Base-by-base conservation (phyloP, 2,329 filamentous ascomycete species). In the Fusarium multiceps region DNA sequence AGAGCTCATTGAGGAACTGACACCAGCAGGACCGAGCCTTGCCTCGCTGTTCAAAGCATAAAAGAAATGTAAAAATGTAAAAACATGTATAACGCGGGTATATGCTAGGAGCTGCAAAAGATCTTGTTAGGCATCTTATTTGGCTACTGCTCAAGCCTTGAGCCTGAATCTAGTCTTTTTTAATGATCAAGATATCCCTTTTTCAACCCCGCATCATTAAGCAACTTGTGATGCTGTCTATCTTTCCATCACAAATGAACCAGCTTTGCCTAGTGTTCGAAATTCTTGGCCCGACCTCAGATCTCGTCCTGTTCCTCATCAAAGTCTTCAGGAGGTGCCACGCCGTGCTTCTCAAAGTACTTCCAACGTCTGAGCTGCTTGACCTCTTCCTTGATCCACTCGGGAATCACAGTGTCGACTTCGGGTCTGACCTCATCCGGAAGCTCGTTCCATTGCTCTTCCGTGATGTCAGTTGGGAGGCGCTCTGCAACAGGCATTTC, bases 1-100 rank as follows among this genome's bases (percentile, higher is more conserved):
- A 72, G 85, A 88, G 64, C 65, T 89, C 23, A 68, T 89, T 50
- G 85, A 88, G 45, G 83, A 86, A 37, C 64, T 85, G 3, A 76
- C 79, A 65, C 78, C 80, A 30, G 82, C 81, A 1, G 66, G 68
- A 18, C 61, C 75, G 7, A 78, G 78, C 4, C 53, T 84, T 28
- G 60, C 72, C 45, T 77, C 80, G 2, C 68, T 82, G 27, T 83
- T 86, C 72, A 78, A 78, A 72, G 83, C 79, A 10, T 85, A 76
- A 78, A 59, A 46, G 32, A 48, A 48, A 50, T 54, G 58, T 59
- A 54, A 59, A 63, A 57, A 59, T 27, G 63, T 46, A 10, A 53
- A 51, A 51, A 48, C 1, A 30, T 23, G 25, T 37, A 30, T 47
- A 59, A 58, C 18, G 27, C 43, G 49, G 51, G 34, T n/a, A 48